Conservation (phyloP, 257 asterid species). For the Cordia subcordata region DNA sequence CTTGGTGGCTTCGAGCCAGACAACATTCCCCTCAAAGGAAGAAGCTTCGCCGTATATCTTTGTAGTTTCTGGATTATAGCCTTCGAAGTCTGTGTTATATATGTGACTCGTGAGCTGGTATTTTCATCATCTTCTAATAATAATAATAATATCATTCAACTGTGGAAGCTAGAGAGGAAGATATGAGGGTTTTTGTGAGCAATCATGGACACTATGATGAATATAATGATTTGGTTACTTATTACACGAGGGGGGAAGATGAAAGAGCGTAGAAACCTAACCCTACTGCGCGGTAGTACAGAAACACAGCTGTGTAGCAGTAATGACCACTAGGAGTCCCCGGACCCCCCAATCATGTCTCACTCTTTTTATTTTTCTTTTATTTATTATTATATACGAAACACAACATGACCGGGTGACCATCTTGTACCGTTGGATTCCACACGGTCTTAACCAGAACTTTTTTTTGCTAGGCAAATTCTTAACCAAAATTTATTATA, state of each 20-base stretch:
- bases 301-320: neutral
- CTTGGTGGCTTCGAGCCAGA: slow-evolving; percentile 31
- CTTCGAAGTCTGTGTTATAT: neutral
- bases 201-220: slow-evolving; percentile 10
- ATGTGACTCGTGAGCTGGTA: too few species aligned
- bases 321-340: neutral
- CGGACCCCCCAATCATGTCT: neutral
- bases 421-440: neutral
- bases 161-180: neutral
- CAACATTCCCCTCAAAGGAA: slow-evolving; percentile 35
- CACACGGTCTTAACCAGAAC: too few species aligned
- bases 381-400: neutral
- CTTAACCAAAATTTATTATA: too few species aligned
- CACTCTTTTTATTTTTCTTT: neutral
- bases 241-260: neutral
- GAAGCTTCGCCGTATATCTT: slow-evolving; percentile 5
- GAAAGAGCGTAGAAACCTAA: neutral
- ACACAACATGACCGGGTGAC: neutral
- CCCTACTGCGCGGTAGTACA: neutral
- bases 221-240: slow-evolving; percentile 12
- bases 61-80: neutral
- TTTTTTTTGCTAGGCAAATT: too few species aligned
- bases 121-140: too few species aligned
- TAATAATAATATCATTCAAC: too few species aligned
- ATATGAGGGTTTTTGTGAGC: slow-evolving; percentile 1